Conservation (phyloP, 2,329 filamentous ascomycete species). For the Pestalotiopsis sp. region DNA sequence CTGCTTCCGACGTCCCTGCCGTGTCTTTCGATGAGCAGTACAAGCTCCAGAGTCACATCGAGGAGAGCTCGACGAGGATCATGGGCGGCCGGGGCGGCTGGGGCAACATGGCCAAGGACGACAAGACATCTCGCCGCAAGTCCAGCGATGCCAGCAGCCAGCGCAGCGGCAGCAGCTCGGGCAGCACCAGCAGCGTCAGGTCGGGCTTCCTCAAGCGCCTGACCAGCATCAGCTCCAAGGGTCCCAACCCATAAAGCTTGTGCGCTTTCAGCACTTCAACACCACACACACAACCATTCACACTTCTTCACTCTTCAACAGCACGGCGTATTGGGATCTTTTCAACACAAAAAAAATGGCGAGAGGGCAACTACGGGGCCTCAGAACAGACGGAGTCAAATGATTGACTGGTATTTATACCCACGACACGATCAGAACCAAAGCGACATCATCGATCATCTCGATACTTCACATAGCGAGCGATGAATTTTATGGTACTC, state of each 20-base stretch:
- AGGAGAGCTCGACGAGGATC: slow-evolving; percentile 57
- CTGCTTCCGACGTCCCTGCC: slow-evolving; percentile 54
- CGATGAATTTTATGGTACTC: slow-evolving; percentile 7
- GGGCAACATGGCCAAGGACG: slow-evolving; percentile 52
- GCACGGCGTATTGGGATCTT: neutral
- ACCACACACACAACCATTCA: neutral
- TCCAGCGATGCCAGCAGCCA: slow-evolving; percentile 32
- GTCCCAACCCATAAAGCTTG: slow-evolving; percentile 29
- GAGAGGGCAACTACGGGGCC: slow-evolving; percentile 27
- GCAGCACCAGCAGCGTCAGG: slow-evolving; percentile 30
- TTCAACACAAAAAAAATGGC: slow-evolving; percentile 1
- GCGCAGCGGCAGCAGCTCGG: slow-evolving; percentile 32
- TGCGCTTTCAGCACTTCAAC: neutral
- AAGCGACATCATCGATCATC: slow-evolving; percentile 1
- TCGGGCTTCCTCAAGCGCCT: slow-evolving; percentile 43
- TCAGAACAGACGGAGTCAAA: slow-evolving; percentile 34
- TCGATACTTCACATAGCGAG: neutral
- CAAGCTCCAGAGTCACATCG: slow-evolving; percentile 54
- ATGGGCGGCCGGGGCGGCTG: slow-evolving; percentile 69
- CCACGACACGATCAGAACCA: slow-evolving; percentile 14
- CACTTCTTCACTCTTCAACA: slow-evolving; percentile 7
- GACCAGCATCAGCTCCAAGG: slow-evolving; percentile 37
- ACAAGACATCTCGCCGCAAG: slow-evolving; percentile 21
- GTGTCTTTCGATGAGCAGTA: slow-evolving; percentile 72
- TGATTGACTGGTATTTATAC: slow-evolving; percentile 19